A percentile compares a stretch with the other conserved stretches of the same genome.
Conservation (phyloP, 495 filamentous ascomycete species). For the Tuber magnatum region DNA sequence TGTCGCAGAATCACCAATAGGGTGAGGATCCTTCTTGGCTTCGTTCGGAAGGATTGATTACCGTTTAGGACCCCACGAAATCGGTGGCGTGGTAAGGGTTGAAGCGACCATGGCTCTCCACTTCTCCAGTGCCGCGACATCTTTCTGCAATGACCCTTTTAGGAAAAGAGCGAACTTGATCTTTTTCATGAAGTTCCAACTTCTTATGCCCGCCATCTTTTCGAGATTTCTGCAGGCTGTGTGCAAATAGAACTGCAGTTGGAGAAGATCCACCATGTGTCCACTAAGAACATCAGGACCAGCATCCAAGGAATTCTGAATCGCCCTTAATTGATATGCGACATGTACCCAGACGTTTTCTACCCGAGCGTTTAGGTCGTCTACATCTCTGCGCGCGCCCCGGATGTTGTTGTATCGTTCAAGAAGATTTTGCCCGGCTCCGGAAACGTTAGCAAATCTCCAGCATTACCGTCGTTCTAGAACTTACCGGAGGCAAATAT, state of each 20-base stretch:
- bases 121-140: slow-evolving; percentile 42
- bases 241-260: slow-evolving; percentile 41
- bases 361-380: too few relatives aligned
- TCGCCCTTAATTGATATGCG: too few relatives aligned
- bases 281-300: slow-evolving; percentile 43
- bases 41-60: slow-evolving; percentile 33
- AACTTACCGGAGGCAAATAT: too few relatives aligned
- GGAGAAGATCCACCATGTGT: slow-evolving; percentile 41
- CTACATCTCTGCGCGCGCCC: too few relatives aligned
- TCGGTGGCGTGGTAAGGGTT: slow-evolving; percentile 45
- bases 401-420: too few relatives aligned
- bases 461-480: too few relatives aligned
- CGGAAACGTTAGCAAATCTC: too few relatives aligned
- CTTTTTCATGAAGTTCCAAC: slow-evolving; percentile 6
- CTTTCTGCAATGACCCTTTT: slow-evolving; percentile 38
- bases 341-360: too few relatives aligned
- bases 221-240: slow-evolving; percentile 14
- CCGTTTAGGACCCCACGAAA: slow-evolving; percentile 36
- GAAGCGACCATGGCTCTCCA: slow-evolving; percentile 44
- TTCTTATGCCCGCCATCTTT: slow-evolving; percentile 23
- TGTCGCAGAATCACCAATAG: slow-evolving; percentile 4
- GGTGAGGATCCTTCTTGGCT: slow-evolving; percentile 8
- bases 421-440: too few relatives aligned
- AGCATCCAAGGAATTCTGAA: neutral
- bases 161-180: slow-evolving; percentile 17